Evolutionary conservation across 805 yeast genomes (phyloP), one percentile per base, ranked within the genome.

Genomic region (Nematodospora valgi): DNA sequence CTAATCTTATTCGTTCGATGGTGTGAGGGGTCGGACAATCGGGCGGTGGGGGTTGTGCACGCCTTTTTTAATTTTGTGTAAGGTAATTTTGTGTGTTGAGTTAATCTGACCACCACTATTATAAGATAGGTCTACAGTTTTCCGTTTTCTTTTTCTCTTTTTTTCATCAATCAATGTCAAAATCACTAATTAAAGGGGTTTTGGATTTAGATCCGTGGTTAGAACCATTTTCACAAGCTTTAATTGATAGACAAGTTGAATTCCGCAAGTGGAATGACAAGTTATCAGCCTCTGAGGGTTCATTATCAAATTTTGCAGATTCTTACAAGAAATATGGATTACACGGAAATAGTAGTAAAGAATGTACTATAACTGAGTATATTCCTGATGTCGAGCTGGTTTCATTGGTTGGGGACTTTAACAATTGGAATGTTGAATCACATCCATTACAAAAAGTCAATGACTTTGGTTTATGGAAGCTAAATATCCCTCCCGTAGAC

Each of bases 401-500:
- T 2, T 72, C 78, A 35, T 56, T 91, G n/a, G 82, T 86, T 38
- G 98, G 98, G 11, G 98, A 91, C 34, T 91, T 93, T 71, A 91
- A 91, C 59, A 54, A 69, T 42, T 91, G 98, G 98, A 66, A 79
- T 46, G 68, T 74, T 23, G 59, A 60, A 4, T 42, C 70, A 4
- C 78, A 83, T 52, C 66, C 66, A 30, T 64, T 91, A 76, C 43
- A 43, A 5, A 75, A 67, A 48, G 54, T 40, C 19, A 82, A 85
- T 51, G 72, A 73, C 26, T 86, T 59, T 55, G 96, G 96, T 1
- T 74, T 77, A 35, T 91, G 91, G 74, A 51, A 60, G 20, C 65
- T 82, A 30, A 62, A 59, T 4, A 55, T 89, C n/a, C 77, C 82
- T 2, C 74, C 88, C 3, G 58, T 59, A 21, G n/a, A n/a, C n/a